These are phyloP conservation scores for Colletotrichum cordylinicola DNA, from an alignment of 2,329 filamentous ascomycete genomes.

Conservation along the genomic window DNA sequence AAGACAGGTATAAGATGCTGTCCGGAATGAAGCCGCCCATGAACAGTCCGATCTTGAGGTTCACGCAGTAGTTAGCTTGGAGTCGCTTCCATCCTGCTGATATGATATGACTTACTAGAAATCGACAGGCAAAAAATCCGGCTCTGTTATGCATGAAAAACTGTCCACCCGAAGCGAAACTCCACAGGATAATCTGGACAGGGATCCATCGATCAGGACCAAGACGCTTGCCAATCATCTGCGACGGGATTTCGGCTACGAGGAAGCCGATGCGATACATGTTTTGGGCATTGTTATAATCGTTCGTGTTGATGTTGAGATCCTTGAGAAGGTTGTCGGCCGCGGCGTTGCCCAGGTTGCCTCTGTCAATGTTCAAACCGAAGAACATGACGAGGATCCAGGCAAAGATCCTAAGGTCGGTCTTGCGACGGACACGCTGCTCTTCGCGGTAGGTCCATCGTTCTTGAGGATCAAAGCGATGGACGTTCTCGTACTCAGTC, in stretches of 20 bases:
- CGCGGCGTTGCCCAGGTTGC: background rate
- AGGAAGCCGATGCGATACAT: slow-evolving; percentile 39
- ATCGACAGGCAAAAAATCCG: slow-evolving; percentile 36
- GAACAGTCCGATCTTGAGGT: slow-evolving; percentile 32
- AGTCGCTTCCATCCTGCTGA: background rate
- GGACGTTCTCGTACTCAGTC: background rate
- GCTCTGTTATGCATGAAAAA: slow-evolving; percentile 35
- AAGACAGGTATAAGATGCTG: slow-evolving; percentile 47
- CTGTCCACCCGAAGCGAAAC: slow-evolving; percentile 52
- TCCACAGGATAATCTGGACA: slow-evolving; percentile 59
- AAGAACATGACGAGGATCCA: background rate
- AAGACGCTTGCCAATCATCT: slow-evolving; percentile 60
- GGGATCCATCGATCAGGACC: slow-evolving; percentile 56
- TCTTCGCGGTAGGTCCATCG: slow-evolving; percentile 8
- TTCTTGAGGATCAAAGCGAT: slow-evolving; percentile 14
- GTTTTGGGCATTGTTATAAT: background rate
- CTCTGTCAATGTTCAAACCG: background rate
- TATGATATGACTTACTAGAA: slow-evolving; percentile 16
- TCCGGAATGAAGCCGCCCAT: slow-evolving; percentile 49
- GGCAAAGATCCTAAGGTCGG: slow-evolving; percentile 49
- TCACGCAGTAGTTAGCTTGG: background rate
- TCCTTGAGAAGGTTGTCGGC: background rate
- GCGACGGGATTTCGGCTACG: slow-evolving; percentile 62
- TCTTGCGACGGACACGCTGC: slow-evolving; percentile 35
- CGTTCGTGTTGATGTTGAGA: background rate